Base-by-base conservation (phyloP, 2,329 filamentous ascomycete species). In the Colletotrichum sp. region DNA sequence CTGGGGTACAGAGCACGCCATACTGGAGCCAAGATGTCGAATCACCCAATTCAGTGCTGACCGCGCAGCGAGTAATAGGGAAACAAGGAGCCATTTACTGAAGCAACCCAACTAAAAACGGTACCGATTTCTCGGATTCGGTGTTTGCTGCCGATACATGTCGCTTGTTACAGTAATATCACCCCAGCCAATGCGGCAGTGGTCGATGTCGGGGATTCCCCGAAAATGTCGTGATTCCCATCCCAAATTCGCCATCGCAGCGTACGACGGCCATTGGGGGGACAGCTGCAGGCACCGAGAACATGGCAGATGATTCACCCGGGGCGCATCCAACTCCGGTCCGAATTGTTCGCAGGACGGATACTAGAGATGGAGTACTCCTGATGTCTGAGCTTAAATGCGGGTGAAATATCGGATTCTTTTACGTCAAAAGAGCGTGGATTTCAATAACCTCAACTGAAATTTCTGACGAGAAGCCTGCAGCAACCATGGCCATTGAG, bases 1-100 rank as follows among this genome's bases (percentile, higher is more conserved):
- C 55, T 36, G 43, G 71, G 71, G 64, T 24, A 48, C 32, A 28
- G 64, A 74, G 71, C 71, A 70, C 66, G 71, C 66, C 66, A 74
- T 74, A 64, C 59, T 70, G 71, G 71, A 70, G 59, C 66, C 71
- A 34, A 60, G 34, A 70, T 70, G 71, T 74, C 71, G 71, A 64
- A 64, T 74, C 39, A 28, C 34, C 36, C 16, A 59, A 26, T 15
- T 24, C 60, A 70, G 24, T 48, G 30, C 26, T 26, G 36, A 30
- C 28, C n/a, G 7, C 48, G 34, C 32, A 39, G 13, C 43, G 13
- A 34, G 10, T 24, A 28, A 59, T 18, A 15, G 24, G 24, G 21
- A 52, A 34, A 39, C 10, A 24, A 6, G 71, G 30, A 32, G 24
- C 7, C 6, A 6, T 16, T 32, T 52, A 24, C 13, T 9, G 15